A percentile compares a stretch with the other conserved stretches of the same genome.
These are phyloP conservation scores for Paracoccidioides brasiliensis DNA, from an alignment of 2,329 filamentous ascomycete genomes.

Conservation along the genomic window DNA sequence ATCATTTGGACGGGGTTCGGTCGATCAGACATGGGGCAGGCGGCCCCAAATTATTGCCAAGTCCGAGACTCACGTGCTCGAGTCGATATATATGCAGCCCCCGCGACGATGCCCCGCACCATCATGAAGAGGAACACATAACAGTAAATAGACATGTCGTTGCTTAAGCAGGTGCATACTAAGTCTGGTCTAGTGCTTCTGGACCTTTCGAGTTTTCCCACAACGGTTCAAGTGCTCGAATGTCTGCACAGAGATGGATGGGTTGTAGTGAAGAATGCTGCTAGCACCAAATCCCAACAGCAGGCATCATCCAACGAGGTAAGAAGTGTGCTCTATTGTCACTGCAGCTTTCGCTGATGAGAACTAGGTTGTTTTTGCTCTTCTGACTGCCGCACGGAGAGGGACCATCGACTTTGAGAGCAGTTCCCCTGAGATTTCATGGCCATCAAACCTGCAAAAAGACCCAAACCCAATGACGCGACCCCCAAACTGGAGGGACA, in stretches of 20 bases:
- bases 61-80: background rate
- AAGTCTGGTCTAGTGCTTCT: background rate
- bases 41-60: background rate
- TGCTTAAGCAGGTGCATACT: background rate
- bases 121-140: background rate
- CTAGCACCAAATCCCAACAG: background rate
- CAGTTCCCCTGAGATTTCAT: background rate
- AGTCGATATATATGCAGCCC: background rate
- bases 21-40: background rate
- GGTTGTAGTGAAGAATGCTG: background rate
- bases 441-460: background rate
- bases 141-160: background rate
- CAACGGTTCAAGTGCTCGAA: background rate
- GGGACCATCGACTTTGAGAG: background rate
- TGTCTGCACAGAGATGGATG: slow-evolving; percentile 1
- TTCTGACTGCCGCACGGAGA: background rate
- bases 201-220: background rate
- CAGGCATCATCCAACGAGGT: background rate
- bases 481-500: background rate
- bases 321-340: background rate
- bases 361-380: background rate
- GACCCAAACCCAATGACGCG: background rate
- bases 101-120: background rate
- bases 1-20: background rate
- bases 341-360: background rate